These are phyloP conservation scores for Aspergillus sp. DNA, from an alignment of 2,329 filamentous ascomycete genomes.

Conservation along the genomic window DNA sequence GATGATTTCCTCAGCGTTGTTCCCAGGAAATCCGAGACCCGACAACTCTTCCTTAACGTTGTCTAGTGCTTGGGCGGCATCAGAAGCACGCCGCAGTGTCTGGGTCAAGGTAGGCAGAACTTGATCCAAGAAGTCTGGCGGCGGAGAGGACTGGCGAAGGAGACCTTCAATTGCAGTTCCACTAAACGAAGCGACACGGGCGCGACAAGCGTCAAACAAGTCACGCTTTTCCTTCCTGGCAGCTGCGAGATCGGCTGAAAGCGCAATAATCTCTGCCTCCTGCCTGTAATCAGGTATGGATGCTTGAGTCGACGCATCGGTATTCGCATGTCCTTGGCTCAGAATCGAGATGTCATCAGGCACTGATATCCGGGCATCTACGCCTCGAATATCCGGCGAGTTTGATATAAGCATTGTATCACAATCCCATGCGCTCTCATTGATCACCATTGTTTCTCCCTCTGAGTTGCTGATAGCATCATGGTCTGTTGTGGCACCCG, in stretches of 20 bases:
- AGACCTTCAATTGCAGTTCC: conserved; percentile 22
- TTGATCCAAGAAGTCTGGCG: conserved; percentile 41
- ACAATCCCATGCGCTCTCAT: conserved; percentile 30
- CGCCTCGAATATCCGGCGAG: conserved; percentile 33
- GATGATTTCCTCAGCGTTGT: conserved; percentile 34
- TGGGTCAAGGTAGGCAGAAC: conserved; percentile 39
- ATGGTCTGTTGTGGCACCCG: conserved; percentile 1
- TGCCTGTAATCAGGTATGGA: conserved; percentile 17
- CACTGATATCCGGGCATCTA: conserved; percentile 11
- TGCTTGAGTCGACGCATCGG: conserved; percentile 24
- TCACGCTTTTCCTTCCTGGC: conserved; percentile 42
- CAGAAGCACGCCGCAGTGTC: conserved; percentile 40
- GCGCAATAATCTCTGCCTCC: conserved; percentile 29
- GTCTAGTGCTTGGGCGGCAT: conserved; percentile 40
- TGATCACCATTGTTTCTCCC: conserved; percentile 31
- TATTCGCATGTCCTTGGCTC: conserved; percentile 9
- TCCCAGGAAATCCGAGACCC: conserved; percentile 42
- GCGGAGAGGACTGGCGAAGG: conserved; percentile 36
- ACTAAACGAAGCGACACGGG: conserved; percentile 27
- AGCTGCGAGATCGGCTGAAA: conserved; percentile 42
- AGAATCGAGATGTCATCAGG: conserved; percentile 25
- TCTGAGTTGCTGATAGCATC: conserved; percentile 9
- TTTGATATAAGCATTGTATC: conserved; percentile 33
- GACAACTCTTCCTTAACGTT: conserved; percentile 39
- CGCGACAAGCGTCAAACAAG: conserved; percentile 44